Evolutionary conservation across 2,329 filamentous ascomycete genomes (phyloP).

Genomic region (Calonectria multiphialidica): DNA sequence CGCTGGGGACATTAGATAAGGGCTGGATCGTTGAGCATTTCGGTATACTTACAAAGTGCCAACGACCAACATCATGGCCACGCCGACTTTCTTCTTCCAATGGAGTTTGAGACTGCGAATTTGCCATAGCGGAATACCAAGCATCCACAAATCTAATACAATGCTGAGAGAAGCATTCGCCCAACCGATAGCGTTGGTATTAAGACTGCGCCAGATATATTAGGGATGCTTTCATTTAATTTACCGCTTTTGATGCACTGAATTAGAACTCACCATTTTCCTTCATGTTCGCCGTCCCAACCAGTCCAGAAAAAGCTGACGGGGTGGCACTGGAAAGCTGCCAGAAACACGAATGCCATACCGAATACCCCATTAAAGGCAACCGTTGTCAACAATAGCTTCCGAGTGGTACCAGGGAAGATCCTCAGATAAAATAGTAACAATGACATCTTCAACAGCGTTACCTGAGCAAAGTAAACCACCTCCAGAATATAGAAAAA

Average conservation of each 20-base stretch:
- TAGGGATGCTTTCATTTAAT: neutral
- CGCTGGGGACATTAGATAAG: conserved; percentile 15
- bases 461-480: conserved; percentile 58
- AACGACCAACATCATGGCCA: conserved; percentile 59
- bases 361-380: conserved; percentile 51
- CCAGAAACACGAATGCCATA: conserved; percentile 52
- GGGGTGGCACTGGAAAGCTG: conserved; percentile 61
- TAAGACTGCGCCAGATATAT: conserved; percentile 51
- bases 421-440: conserved; percentile 64
- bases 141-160: conserved; percentile 59
- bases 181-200: conserved; percentile 59
- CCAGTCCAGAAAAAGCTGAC: conserved; percentile 61
- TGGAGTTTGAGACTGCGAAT: conserved; percentile 52
- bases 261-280: conserved; percentile 29
- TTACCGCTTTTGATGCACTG: no score
- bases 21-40: neutral
- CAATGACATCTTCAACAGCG: conserved; percentile 60
- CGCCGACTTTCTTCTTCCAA: conserved; percentile 57
- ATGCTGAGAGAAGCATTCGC: conserved; percentile 62
- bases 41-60: conserved; percentile 51
- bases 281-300: conserved; percentile 61
- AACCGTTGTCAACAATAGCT: conserved; percentile 53
- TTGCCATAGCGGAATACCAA: conserved; percentile 59
- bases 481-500: conserved; percentile 53
- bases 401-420: conserved; percentile 55